These are phyloP conservation scores for Fomitopsis pulvina DNA, from an alignment of 768 basidiomycete species.

Conservation along the genomic window DNA sequence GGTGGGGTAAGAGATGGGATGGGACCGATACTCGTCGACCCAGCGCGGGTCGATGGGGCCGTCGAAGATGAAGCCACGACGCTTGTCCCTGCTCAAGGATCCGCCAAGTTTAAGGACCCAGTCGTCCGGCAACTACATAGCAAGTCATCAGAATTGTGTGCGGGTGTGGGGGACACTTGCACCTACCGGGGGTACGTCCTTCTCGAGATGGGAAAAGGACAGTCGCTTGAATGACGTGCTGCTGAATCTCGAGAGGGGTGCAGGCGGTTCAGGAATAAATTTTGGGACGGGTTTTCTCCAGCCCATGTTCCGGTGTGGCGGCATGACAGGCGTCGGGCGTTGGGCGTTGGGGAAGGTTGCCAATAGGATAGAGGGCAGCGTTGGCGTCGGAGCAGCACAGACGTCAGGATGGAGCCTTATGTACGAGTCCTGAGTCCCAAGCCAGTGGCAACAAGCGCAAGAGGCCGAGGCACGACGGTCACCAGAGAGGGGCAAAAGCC, in stretches of 20 bases:
- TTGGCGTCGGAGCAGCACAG: neutral
- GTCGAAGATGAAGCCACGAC: constrained; percentile 7
- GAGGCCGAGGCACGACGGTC: neutral
- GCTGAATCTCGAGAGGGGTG: neutral
- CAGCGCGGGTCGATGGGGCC: neutral
- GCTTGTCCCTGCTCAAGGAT: constrained; percentile 8
- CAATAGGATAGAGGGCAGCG: neutral
- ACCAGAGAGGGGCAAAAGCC: neutral
- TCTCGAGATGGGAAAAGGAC: constrained; percentile 15
- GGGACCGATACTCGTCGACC: neutral
- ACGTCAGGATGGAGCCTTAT: neutral
- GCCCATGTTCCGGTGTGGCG: constrained; percentile 35
- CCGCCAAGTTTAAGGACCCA: constrained; percentile 19
- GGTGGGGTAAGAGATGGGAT: neutral
- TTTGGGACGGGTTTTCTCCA: constrained; percentile 67
- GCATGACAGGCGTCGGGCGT: neutral
- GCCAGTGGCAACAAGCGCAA: neutral
- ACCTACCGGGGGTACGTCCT: constrained; percentile 22
- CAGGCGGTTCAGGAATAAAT: constrained; percentile 57
- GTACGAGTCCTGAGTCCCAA: neutral
- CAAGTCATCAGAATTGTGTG: neutral
- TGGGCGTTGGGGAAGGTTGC: no score
- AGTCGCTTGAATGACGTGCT: constrained; percentile 6
- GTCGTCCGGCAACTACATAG: constrained; percentile 20
- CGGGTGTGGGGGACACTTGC: neutral